Evolutionary conservation across 169 alveolate species (phyloP).

Genomic region (Plasmodium inui): DNA sequence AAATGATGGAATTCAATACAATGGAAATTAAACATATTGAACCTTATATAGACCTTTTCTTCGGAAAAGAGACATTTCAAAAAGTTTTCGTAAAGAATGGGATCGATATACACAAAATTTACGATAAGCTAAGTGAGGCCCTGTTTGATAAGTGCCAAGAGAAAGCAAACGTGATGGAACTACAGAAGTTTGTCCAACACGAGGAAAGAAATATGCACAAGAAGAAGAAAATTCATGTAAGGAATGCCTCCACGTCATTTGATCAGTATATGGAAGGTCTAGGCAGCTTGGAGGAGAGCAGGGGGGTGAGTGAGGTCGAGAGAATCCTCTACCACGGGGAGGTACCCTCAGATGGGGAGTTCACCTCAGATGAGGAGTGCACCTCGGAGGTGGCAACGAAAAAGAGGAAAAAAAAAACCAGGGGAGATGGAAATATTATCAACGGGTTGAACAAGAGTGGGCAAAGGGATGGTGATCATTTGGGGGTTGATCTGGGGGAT

Average conservation of each 20-base stretch:
- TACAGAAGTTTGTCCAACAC: constrained; percentile 48
- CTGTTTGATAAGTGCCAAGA: constrained; percentile 61
- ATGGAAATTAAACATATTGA: constrained; percentile 30
- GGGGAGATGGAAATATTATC: not conserved
- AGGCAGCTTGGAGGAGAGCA: constrained; percentile 28
- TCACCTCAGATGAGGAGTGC: too few species aligned
- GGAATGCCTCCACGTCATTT: constrained; percentile 48
- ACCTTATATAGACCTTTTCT: constrained; percentile 45
- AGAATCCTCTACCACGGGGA: constrained; percentile 34
- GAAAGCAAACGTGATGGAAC: constrained; percentile 38
- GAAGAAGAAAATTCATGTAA: constrained; percentile 38
- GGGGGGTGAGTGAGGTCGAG: constrained; percentile 17
- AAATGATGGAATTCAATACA: constrained; percentile 36
- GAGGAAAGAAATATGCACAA: constrained; percentile 23
- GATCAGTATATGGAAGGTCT: constrained; percentile 24
- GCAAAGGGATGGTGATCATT: not conserved
- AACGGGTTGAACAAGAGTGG: not conserved
- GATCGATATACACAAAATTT: constrained; percentile 47
- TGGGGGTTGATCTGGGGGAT: not conserved
- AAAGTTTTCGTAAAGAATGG: constrained; percentile 29
- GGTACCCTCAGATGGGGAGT: not conserved
- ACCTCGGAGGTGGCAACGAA: not conserved
- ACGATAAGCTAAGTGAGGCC: constrained; percentile 9
- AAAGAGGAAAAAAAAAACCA: not conserved
- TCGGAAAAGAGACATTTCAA: constrained; percentile 58